Base-by-base conservation (phyloP, 2,329 filamentous ascomycete species). In the Aspergillus versicolor region DNA sequence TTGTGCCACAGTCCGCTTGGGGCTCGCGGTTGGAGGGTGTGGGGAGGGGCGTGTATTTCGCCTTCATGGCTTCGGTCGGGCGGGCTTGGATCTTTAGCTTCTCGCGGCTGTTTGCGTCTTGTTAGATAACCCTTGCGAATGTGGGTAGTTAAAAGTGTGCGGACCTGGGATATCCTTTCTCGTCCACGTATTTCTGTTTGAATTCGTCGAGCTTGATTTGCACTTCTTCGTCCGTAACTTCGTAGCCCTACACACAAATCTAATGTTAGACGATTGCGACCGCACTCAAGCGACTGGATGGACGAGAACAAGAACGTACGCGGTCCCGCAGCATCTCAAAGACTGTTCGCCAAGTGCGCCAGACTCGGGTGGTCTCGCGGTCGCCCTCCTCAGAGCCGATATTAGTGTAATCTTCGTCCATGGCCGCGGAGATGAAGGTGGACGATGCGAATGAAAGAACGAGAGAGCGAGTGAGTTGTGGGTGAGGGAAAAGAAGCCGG, bases 271-370 rank as follows among this genome's bases (percentile, higher is more conserved):
- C 3, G 3, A 24, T 12, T 48, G 34, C 32, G 27, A 37, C 24
- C 22, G 12, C 11, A 37, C 12, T 5, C 7, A n/a, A n/a, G 2
- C 11, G 11, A 30, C 13, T 37, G 13, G 1, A 15, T n/a, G 27
- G 32, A 43, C 15, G 44, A 9, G 17, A 24, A 13, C 59, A 30
- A 57, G 45, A 49, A 46, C 89, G 68, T 84, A 96, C 92, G 74
- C 93, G 81, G 75, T 97, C 94, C 61, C 84, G 82, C 67, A 94
- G 88, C 93, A 99, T 96, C 82, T 99, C 91, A 76, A 96, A 91
- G 48, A 92, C 87, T 8, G 94, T 99, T 76, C 87, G 87, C 86
- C 91, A 95, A 67, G 92, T 91, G 75, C 93, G 90, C 93, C 94
- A 99, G 66, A 97, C 85, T 72, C 90, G 87, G 63, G 85, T 82